Base-by-base conservation (phyloP, 2,329 filamentous ascomycete genomes). In the Paecilomyces niveus region DNA sequence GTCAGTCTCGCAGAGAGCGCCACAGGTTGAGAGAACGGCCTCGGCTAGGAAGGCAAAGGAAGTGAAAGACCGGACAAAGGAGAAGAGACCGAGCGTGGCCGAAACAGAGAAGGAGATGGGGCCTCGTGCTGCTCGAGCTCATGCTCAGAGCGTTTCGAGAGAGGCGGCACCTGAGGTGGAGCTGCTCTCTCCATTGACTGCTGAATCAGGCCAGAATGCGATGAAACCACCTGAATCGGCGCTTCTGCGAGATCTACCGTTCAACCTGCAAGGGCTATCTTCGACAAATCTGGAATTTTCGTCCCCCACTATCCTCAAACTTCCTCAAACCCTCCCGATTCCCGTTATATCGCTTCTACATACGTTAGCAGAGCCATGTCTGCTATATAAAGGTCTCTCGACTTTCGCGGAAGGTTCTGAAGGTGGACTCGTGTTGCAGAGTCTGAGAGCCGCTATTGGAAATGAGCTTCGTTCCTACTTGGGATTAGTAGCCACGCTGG, bases 201-300 rank as follows among this genome's bases (percentile, higher is more conserved):
- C 63, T 45, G 63, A 66, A 52, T 61, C 67, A 52, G 18, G 61
- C 53, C 80, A 83, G 62, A 72, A 78, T 29, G 78, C 83, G 50
- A 79, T 84, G 32, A 79, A 85, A 26, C 87, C 87, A 0, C 77
- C 85, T 1, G 89, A 92, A 70, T 81, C 83, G 26, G 80, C 81
- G 15, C 80, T 92, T 11, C 76, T 92, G 22, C 83, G 89, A 64
- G 93, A 97, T 69, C 79, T 97, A 3, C 92, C 94, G 0, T 97
- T 94, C 69, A 97, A 92, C 0, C 80, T 97, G 0, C 94, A 97
- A 74, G 94, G 94, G 0, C 80, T 97, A 2, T 95, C 92, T 1
- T 96, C 93, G 0, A 88, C 89, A 1, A 90, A 92, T 63, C 78
- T 97, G 45, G 83, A 87, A 0, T 97, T 97, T 64, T 77, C 83